These are phyloP conservation scores for Candida orba DNA, from an alignment of 805 yeast species.

Conservation along the genomic window DNA sequence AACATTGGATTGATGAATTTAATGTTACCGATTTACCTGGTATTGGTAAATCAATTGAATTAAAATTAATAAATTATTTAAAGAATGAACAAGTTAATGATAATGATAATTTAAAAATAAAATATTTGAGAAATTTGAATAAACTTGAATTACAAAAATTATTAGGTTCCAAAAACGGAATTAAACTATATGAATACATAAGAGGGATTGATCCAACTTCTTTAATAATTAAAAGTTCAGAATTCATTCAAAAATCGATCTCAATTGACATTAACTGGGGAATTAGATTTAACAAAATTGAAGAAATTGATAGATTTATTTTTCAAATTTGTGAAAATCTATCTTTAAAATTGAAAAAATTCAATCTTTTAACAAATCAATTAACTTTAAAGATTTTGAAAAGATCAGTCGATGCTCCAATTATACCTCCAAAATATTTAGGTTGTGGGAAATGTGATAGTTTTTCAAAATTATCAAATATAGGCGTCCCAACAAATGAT, in stretches of 20 bases:
- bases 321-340: slow-evolving; percentile 54
- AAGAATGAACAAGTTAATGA: slow-evolving; percentile 8
- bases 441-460: slow-evolving; percentile 83
- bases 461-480: slow-evolving; percentile 45
- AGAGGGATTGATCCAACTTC: slow-evolving; percentile 63
- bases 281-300: slow-evolving; percentile 55
- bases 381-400: slow-evolving; percentile 59
- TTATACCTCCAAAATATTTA: slow-evolving; percentile 67
- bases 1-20: slow-evolving; percentile 2
- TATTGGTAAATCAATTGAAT: slow-evolving; percentile 44
- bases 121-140: slow-evolving; percentile 31
- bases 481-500: slow-evolving; percentile 58
- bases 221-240: slow-evolving; percentile 47
- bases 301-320: slow-evolving; percentile 61
- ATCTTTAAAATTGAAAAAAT: slow-evolving; percentile 38
- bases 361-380: slow-evolving; percentile 45
- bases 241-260: slow-evolving; percentile 60
- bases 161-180: slow-evolving; percentile 69
- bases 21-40: slow-evolving; percentile 39
- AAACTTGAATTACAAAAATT: slow-evolving; percentile 32
- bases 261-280: slow-evolving; percentile 93
- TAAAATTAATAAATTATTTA: slow-evolving; percentile 24
- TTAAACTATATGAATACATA: slow-evolving; percentile 49
- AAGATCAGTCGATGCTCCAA: slow-evolving; percentile 60
- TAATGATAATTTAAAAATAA: slow-evolving; percentile 23